phyloP scores from a whole-genome alignment of 129 eudicot genomes.

The Sambucus nigra region DNA sequence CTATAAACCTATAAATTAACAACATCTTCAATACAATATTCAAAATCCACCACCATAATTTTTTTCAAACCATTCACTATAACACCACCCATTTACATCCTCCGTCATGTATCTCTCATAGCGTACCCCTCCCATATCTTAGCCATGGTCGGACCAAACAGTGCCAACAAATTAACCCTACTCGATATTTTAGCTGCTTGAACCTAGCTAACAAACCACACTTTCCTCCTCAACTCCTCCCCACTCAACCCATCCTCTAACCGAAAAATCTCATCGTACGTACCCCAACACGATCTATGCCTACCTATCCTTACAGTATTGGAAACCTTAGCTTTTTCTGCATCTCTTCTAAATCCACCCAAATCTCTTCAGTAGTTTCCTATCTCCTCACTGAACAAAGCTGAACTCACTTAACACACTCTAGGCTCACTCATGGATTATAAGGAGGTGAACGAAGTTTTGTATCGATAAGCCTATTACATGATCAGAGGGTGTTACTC shows the following conservation, averaged over 20 bases:
- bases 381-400: slow-evolving; percentile 55
- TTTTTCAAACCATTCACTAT: slow-evolving; percentile 45
- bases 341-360: slow-evolving; percentile 33
- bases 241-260: slow-evolving; percentile 44
- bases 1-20: slow-evolving; percentile 50
- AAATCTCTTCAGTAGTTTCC: slow-evolving; percentile 27
- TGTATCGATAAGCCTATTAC: slow-evolving; percentile 72
- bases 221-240: slow-evolving; percentile 61
- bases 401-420: slow-evolving; percentile 47
- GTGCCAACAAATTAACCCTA: slow-evolving; percentile 92
- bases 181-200: slow-evolving; percentile 89
- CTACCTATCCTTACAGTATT: slow-evolving; percentile 66
- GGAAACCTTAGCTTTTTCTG: slow-evolving; percentile 78
- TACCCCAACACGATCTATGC: slow-evolving; percentile 80
- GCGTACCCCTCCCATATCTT: slow-evolving; percentile 87
- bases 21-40: slow-evolving; percentile 64
- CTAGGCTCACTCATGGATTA: slow-evolving; percentile 35
- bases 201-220: slow-evolving; percentile 51
- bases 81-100: slow-evolving; percentile 50
- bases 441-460: slow-evolving; percentile 86
- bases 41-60: slow-evolving; percentile 36
- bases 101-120: slow-evolving; percentile 56
- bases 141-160: slow-evolving; percentile 92
- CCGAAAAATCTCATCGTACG: slow-evolving; percentile 81
- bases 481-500: slow-evolving; percentile 74